A percentile compares a stretch with the other conserved stretches of the same genome.
Conservation (phyloP, 1,284 basidiomycete species). For the Schizopora paradoxa region DNA sequence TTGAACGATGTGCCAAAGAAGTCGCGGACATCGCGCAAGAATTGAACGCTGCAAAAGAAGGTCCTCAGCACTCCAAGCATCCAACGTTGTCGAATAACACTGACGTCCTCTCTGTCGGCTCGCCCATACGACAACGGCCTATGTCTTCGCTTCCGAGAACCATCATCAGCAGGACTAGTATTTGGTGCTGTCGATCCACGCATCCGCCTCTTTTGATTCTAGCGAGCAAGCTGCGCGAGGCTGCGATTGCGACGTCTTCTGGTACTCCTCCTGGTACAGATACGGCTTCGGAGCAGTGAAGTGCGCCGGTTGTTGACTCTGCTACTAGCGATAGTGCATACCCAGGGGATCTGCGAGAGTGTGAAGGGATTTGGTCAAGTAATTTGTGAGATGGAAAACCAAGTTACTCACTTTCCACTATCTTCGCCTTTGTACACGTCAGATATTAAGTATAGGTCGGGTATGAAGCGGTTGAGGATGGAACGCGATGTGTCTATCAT, state of each 20-base stretch:
- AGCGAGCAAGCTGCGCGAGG: slow-evolving; percentile 71
- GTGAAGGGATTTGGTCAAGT: slow-evolving; percentile 5
- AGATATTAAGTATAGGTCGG: slow-evolving; percentile 97
- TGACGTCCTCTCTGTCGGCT: slow-evolving; percentile 77
- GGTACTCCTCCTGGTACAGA: slow-evolving; percentile 79
- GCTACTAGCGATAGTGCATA: slow-evolving; percentile 90
- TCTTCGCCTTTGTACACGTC: slow-evolving; percentile 98
- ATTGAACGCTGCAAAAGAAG: slow-evolving; percentile 67
- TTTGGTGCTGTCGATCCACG: slow-evolving; percentile 87
- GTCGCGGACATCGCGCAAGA: slow-evolving; percentile 76
- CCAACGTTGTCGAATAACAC: slow-evolving; percentile 29
- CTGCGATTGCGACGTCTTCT: slow-evolving; percentile 85
- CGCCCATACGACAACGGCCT: slow-evolving; percentile 80
- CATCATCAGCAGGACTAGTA: slow-evolving; percentile 87
- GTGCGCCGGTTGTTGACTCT: slow-evolving; percentile 86
- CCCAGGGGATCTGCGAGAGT: slow-evolving; percentile 75
- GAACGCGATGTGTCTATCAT: slow-evolving; percentile 94
- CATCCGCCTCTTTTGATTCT: slow-evolving; percentile 86
- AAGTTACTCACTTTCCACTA: slow-evolving; percentile 76
- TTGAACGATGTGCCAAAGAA: slow-evolving; percentile 71
- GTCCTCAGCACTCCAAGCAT: neutral
- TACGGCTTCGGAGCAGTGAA: slow-evolving; percentile 84
- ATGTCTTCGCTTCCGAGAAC: slow-evolving; percentile 95
- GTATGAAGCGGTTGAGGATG: slow-evolving; percentile 93
- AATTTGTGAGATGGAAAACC: neutral